Evolutionary conservation across 2,329 filamentous ascomycete species (phyloP), one percentile per base, ranked within the genome.

Genomic region (Nemania diffusa): DNA sequence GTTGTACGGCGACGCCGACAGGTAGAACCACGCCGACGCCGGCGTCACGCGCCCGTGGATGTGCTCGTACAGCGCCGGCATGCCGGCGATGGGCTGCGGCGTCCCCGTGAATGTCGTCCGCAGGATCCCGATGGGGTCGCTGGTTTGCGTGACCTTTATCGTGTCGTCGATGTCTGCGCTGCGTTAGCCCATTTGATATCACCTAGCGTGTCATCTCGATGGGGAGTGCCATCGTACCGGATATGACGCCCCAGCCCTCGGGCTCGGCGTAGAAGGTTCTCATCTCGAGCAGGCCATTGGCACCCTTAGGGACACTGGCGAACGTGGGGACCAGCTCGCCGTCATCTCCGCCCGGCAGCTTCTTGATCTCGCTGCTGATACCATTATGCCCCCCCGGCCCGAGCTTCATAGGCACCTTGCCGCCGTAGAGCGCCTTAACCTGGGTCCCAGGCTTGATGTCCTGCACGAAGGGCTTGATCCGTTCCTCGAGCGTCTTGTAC

Each of bases 1-100:
- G 73, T 97, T 97, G 83, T 97, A 97, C 0, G 95, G 95, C 0
- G 94, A 97, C 0, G 95, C 94, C 0, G 93, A 97, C 53, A 98
- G 87, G 79, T 98, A 98, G 83, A 97, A 97, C 86, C 92, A 97
- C 0, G 93, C 87, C 1, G 93, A 91, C 8, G 85, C 83, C 8
- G 85, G 76, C 1, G 84, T 81, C 26, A 90, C 74, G 3, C 84
- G 72, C 5, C 80, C 78, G 51, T 90, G 82, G 11, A 97, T 84
- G 62, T 90, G 84, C 24, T 82, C 80, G 81, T 97, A 97, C 0
- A 97, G 85, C 73, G 92, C 90, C 0, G 94, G 92, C 93, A 97
- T 97, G 55, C 92, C 93, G 0, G 84, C 75, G 15, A 95, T 88
- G 0, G 92, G 88, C 15, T 85, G 82, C 0, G 94, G 91, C 17